These are phyloP conservation scores for Chlamydomonas reinhardtii DNA, from an alignment of 163 green algal genomes.

Conservation along the genomic window DNA sequence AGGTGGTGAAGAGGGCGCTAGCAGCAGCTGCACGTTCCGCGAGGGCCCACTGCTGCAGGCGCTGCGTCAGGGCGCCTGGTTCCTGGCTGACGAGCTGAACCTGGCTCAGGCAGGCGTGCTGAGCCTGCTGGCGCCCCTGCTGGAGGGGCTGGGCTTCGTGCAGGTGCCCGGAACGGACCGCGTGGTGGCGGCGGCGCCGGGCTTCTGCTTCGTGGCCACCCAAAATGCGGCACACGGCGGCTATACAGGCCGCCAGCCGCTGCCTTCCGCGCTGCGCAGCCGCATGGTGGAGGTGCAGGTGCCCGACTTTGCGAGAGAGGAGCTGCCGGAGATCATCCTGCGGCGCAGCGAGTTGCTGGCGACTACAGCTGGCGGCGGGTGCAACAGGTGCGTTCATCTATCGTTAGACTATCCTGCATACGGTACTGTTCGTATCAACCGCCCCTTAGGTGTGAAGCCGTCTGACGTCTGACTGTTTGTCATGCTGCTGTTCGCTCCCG, in stretches of 20 bases:
- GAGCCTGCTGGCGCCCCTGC: constrained; percentile 28
- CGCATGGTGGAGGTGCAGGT: constrained; percentile 49
- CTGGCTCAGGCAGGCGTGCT: constrained; percentile 32
- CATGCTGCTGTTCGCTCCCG: too few species aligned
- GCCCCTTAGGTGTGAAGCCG: too few species aligned
- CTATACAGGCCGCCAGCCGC: constrained; percentile 32
- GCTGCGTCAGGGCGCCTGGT: constrained; percentile 39
- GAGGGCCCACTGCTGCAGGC: constrained; percentile 38
- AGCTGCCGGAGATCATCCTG: constrained; percentile 27
- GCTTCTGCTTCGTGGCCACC: constrained; percentile 52
- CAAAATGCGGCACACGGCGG: constrained; percentile 18
- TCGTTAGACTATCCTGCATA: too few species aligned
- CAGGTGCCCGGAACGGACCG: constrained; percentile 39
- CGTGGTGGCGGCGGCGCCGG: constrained; percentile 22
- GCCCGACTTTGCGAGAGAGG: constrained; percentile 21
- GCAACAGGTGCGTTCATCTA: too few species aligned
- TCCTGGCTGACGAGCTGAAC: constrained; percentile 56
- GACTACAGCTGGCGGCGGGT: background rate
- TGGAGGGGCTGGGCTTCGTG: constrained; percentile 38
- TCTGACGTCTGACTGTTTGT: too few species aligned
- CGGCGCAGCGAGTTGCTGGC: constrained; percentile 11
- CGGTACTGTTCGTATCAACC: too few species aligned
- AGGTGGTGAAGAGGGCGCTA: too few species aligned
- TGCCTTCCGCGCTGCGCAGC: constrained; percentile 41
- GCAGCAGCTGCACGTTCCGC: constrained; percentile 8